Base-by-base conservation (phyloP, 2,329 filamentous ascomycete genomes). In the Trichoderma endophyticum region DNA sequence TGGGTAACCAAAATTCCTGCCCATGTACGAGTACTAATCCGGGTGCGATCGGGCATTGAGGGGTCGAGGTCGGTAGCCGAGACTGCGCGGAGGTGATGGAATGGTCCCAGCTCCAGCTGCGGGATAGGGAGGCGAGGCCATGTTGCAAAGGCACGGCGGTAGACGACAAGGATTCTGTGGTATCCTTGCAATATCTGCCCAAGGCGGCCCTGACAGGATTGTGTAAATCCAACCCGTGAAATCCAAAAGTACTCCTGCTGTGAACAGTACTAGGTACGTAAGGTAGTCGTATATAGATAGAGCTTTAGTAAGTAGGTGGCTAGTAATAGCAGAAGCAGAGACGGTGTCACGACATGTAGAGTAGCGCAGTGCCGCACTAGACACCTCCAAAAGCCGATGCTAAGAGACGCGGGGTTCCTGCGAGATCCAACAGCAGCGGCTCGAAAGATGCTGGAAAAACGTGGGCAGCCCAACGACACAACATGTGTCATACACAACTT, bases 51-150 rank as follows among this genome's bases (percentile, higher is more conserved):
- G 57, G 57, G n/a, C 57, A 24, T 18, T 60, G 70, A 71, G 63
- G 70, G 70, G 70, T 70, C 36, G 26, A 32, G 21, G 70, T 24
- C 9, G 28, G 54, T 61, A 66, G 62, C 70, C 70, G 62, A 66
- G 70, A 62, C 39, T 56, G 48, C 54, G 56, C 36, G 32, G n/a
- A 30, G 34, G 21, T 28, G 48, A 54, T 34, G 34, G 15, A 30
- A 32, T 26, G 36, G 43, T 51, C 36, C 51, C 43, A 66, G 70
- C 36, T 48, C 28, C 11, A 6, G 18, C n/a, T 32, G 54, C 26
- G 11, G 39, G 67, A 43, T 15, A 48, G 18, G 57, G 67, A 61
- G 59, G 56, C 51, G 67, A 62, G 36, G 59, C 34, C 43, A 57
- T n/a, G 51, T 34, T 70, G 39, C 18, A 21, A 36, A 70, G 21